A percentile compares a stretch with the other conserved stretches of the same genome.
Conservation (phyloP, 352 stramenopile genomes). For the Phytophthora gonapodyides region DNA sequence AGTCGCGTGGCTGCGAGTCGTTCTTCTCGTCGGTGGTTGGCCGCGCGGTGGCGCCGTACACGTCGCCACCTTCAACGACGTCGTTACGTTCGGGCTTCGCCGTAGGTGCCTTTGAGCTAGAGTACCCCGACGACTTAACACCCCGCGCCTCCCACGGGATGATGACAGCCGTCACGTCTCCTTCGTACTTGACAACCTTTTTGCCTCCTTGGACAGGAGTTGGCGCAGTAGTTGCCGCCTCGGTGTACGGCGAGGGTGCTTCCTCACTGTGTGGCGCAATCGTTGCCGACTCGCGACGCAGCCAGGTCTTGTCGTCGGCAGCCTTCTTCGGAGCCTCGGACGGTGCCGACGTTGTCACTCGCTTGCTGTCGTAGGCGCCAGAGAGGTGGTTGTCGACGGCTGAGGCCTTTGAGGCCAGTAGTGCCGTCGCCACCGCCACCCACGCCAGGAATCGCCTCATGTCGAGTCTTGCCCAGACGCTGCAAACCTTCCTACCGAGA, state of each 20-base stretch:
- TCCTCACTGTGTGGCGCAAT: too few relatives aligned
- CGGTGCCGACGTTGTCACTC: background rate
- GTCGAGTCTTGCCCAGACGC: background rate
- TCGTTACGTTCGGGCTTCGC: background rate
- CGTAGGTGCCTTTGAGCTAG: background rate
- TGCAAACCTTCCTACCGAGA: background rate
- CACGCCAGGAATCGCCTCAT: conserved; percentile 22
- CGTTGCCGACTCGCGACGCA: conserved; percentile 6
- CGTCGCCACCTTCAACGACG: background rate
- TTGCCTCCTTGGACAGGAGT: background rate
- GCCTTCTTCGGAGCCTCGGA: background rate
- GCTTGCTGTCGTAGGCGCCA: conserved; percentile 2
- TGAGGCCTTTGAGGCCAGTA: conserved; percentile 8
- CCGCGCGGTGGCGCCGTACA: background rate
- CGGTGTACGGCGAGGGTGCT: conserved; percentile 2
- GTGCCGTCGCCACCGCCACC: background rate
- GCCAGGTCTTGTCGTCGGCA: background rate
- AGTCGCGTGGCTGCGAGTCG: background rate
- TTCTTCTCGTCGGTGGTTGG: background rate
- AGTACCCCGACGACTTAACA: background rate
- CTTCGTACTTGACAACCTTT: conserved; percentile 3
- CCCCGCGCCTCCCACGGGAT: conserved; percentile 10
- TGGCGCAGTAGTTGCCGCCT: background rate
- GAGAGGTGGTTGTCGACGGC: conserved; percentile 7
- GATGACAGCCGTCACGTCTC: conserved; percentile 10